Percentiles rank a stretch among this genome's conserved stretches.
Evolutionary conservation across 2,329 filamentous ascomycete species (phyloP).

Genomic region (Eutypella sp.): DNA sequence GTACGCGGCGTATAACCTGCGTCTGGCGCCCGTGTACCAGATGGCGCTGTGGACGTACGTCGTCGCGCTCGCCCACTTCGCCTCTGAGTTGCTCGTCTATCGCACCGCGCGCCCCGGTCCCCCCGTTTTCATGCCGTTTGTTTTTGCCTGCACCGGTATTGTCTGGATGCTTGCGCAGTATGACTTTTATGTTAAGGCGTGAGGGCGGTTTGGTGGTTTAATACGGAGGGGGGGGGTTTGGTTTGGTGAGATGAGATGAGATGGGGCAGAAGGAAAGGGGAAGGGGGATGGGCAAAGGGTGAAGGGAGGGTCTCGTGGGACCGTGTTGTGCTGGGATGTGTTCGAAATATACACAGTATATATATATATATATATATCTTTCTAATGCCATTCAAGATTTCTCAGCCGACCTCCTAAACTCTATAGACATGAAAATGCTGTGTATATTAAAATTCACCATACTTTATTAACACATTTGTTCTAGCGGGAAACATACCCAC

Average conservation of each 20-base stretch:
- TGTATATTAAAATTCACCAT: neutral
- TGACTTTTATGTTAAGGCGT: slow-evolving; percentile 57
- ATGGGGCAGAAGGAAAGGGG: neutral
- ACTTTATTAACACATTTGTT: neutral
- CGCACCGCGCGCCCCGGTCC: slow-evolving; percentile 63
- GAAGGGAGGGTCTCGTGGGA: too few species aligned
- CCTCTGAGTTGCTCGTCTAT: slow-evolving; percentile 75
- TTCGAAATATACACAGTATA: too few species aligned
- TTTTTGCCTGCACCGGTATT: slow-evolving; percentile 44
- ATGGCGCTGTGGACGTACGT: slow-evolving; percentile 77
- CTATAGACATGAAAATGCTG: too few species aligned
- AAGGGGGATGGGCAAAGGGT: neutral
- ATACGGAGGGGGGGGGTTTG: neutral
- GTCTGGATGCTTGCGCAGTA: slow-evolving; percentile 65
- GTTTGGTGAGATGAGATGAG: neutral
- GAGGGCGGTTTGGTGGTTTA: neutral
- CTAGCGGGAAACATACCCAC: neutral
- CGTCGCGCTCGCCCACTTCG: slow-evolving; percentile 73
- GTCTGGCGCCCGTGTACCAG: slow-evolving; percentile 68
- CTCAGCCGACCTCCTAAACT: too few species aligned
- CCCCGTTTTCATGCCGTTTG: slow-evolving; percentile 52
- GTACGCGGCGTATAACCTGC: slow-evolving; percentile 80
- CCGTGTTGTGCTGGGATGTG: too few species aligned
- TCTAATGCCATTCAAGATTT: too few species aligned
- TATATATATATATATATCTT: too few species aligned